Base-by-base conservation (phyloP, 2,329 filamentous ascomycete species). In the Aspergillus aculeatinus region DNA sequence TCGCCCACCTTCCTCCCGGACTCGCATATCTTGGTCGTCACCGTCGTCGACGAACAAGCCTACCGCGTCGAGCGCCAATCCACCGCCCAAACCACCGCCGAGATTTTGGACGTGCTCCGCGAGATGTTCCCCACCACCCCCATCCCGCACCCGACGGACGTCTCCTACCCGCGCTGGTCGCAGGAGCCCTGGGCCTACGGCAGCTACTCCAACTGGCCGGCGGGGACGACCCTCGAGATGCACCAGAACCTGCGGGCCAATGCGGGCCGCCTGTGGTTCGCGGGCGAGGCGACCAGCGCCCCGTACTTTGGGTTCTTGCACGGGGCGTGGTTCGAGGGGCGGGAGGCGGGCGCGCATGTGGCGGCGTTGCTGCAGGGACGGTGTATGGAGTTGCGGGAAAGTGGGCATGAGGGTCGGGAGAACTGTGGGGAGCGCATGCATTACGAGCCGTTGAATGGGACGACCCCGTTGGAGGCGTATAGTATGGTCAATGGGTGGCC, bases 181-280 rank as follows among this genome's bases (percentile, higher is more conserved):
- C 67, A 69, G 3, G 74, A 73, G 35, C 79, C 80, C 2, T 83
- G 82, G 81, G 67, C 80, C 0, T 85, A 82, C 57, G 87, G 87
- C 3, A 86, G 82, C 23, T 90, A 88, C 73, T 87, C 84, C 42
- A 89, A 89, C 70, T 90, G 87, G 88, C 87, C 87, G 0, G 75
- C 82, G 0, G 84, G 84, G 0, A 85, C 85, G 48, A 87, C 84
- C 0, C 76, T 90, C 0, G 83, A 89, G 67, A 84, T 81, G 76
- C 87, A 90, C 64, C 83, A 89, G 68, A 89, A 90, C 64, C 77
- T 90, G 11, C 82, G 87, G 1, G 85, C 87, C n/a, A 89, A 88
- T 61, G 73, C 87, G 0, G 81, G 80, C 9, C 74, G 85, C 0
- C 70, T 90, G 3, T 89, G 82, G 77, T 90, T 88, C 62, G 86